Conservation (phyloP, 163 green algal genomes). For the Chlamydomonas reinhardtii region DNA sequence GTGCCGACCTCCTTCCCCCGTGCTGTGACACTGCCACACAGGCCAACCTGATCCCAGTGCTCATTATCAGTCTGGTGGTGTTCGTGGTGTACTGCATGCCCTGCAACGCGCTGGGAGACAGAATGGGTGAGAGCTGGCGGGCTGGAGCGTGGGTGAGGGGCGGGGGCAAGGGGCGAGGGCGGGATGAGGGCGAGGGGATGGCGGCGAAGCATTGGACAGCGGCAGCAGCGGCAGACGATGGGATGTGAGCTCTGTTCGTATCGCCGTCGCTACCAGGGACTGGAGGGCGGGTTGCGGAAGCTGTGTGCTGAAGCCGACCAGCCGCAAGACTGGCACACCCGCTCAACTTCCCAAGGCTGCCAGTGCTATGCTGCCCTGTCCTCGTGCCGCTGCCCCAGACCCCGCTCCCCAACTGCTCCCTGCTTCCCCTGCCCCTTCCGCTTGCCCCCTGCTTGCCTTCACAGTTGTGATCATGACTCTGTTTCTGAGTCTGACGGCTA, state of each 20-base stretch:
- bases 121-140: conserved; percentile 11
- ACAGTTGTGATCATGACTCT: conserved; percentile 5
- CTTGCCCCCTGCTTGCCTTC: background rate
- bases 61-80: conserved; percentile 29
- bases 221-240: too few species aligned
- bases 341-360: too few species aligned
- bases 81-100: conserved; percentile 45
- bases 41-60: conserved; percentile 21
- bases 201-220: too few species aligned
- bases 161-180: too few species aligned
- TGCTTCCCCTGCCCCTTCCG: too few species aligned
- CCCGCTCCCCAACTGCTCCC: background rate
- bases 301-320: too few species aligned
- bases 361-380: background rate
- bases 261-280: too few species aligned
- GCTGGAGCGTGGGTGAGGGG: background rate
- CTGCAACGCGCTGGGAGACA: conserved; percentile 5
- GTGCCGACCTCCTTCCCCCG: too few species aligned
- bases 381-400: background rate
- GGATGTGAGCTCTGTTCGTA: too few species aligned
- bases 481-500: conserved; percentile 31
- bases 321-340: too few species aligned
- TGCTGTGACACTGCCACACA: too few species aligned
- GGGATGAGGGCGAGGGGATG: background rate
- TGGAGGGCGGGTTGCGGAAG: too few species aligned